phyloP scores from a whole-genome alignment of 2,329 filamentous ascomycete genomes.

The Sodiomyces alkalinus region DNA sequence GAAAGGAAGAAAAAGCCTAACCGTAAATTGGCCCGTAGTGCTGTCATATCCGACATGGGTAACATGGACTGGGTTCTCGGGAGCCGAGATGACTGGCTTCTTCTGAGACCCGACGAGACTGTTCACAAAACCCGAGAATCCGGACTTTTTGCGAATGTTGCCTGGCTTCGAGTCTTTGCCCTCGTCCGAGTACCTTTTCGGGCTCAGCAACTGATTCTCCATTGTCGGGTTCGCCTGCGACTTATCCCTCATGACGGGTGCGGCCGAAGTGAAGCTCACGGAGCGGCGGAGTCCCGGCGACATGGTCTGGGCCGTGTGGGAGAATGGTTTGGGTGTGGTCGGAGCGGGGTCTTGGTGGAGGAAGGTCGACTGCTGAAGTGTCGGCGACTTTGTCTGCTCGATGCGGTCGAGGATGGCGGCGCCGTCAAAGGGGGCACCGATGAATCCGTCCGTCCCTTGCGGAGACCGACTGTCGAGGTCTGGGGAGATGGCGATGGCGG shows the following conservation, averaged over 20 bases:
- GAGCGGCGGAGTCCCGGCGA: constrained; percentile 48
- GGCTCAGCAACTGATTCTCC: constrained; percentile 33
- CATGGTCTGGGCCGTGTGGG: constrained; percentile 33
- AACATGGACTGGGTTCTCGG: constrained; percentile 93
- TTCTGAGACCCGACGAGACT: constrained; percentile 72
- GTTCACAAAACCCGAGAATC: constrained; percentile 77
- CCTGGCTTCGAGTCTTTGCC: constrained; percentile 44
- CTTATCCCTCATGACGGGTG: constrained; percentile 33
- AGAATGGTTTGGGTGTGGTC: constrained; percentile 18
- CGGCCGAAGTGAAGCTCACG: constrained; percentile 44
- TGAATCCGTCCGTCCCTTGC: constrained; percentile 37
- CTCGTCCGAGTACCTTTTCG: constrained; percentile 73
- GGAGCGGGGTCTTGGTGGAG: constrained; percentile 14
- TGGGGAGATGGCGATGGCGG: constrained; percentile 5
- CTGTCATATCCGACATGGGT: constrained; percentile 97
- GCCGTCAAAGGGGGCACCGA: constrained; percentile 52
- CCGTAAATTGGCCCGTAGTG: constrained; percentile 88
- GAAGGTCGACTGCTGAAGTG: constrained; percentile 11
- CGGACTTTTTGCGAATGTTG: constrained; percentile 67
- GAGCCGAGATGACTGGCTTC: constrained; percentile 89
- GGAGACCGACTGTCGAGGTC: constrained; percentile 5
- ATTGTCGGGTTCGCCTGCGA: constrained; percentile 13
- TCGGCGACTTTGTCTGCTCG: constrained; percentile 32
- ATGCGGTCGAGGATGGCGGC: constrained; percentile 45
- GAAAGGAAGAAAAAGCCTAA: constrained; percentile 29